Conservation (phyloP, 1,284 basidiomycete species). For the Sanghuangporus sanghuang region DNA sequence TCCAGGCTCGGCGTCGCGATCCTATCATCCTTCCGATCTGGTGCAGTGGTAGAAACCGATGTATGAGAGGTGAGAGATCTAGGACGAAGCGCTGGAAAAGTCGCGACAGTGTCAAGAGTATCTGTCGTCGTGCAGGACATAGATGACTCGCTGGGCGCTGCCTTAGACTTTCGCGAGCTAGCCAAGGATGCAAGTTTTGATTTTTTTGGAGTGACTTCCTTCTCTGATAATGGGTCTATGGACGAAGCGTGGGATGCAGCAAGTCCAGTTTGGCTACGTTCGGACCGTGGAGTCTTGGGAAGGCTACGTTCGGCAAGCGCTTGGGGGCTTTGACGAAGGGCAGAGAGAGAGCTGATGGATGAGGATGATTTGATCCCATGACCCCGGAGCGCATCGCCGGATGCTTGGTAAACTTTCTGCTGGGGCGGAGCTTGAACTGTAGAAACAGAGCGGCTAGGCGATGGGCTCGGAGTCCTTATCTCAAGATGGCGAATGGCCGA, state of each 20-base stretch:
- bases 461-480: conserved; percentile 34
- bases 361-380: conserved; percentile 3
- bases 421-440: conserved; percentile 8
- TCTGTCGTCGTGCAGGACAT: conserved; percentile 41
- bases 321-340: background rate
- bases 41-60: conserved; percentile 30
- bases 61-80: conserved; percentile 41
- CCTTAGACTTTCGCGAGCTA: conserved; percentile 42
- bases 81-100: conserved; percentile 62
- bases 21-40: conserved; percentile 15
- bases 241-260: background rate
- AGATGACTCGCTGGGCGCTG: conserved; percentile 36
- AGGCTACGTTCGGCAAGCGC: background rate
- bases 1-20: conserved; percentile 19
- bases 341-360: conserved; percentile 1
- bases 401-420: background rate
- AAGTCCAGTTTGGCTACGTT: background rate
- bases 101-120: conserved; percentile 57
- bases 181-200: conserved; percentile 63
- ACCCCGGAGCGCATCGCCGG: background rate
- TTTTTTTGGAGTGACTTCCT: conserved; percentile 30
- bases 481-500: conserved; percentile 72
- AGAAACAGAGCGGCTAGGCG: conserved; percentile 7
- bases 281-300: background rate
- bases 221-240: background rate